Percentiles rank a stretch among this genome's conserved stretches.
These are phyloP conservation scores for Lactifluus hygrophoroides DNA, from an alignment of 768 basidiomycete species.

Conservation along the genomic window DNA sequence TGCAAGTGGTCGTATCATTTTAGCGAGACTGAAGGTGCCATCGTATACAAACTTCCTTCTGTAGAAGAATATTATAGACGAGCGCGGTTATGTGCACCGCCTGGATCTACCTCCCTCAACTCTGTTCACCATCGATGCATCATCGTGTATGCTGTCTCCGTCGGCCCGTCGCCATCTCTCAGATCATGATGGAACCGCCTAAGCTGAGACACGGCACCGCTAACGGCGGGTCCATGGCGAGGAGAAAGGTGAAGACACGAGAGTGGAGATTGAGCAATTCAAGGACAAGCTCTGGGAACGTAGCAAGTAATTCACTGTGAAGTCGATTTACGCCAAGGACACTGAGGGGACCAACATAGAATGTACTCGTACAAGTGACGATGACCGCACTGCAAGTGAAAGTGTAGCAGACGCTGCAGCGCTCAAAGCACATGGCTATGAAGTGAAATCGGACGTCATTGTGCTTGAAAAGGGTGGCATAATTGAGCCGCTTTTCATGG, in stretches of 20 bases:
- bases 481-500: not conserved
- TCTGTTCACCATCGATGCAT: too few relatives aligned
- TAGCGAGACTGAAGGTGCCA: too few relatives aligned
- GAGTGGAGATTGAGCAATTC: not conserved
- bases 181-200: not conserved
- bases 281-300: not conserved
- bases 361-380: too few relatives aligned
- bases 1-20: too few relatives aligned
- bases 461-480: not conserved
- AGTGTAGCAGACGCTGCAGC: not conserved
- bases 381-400: too few relatives aligned
- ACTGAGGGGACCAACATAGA: not conserved
- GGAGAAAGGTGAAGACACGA: not conserved
- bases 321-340: not conserved
- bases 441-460: not conserved
- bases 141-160: too few relatives aligned
- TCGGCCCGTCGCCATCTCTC: too few relatives aligned
- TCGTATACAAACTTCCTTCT: too few relatives aligned
- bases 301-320: not conserved
- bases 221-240: not conserved
- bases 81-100: too few relatives aligned
- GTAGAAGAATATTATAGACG: too few relatives aligned
- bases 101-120: too few relatives aligned
- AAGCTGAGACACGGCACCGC: not conserved
- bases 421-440: not conserved